Percentiles rank a stretch among this genome's conserved stretches.
Conservation (phyloP, 1,284 basidiomycete species). For the Flammula alnicola region DNA sequence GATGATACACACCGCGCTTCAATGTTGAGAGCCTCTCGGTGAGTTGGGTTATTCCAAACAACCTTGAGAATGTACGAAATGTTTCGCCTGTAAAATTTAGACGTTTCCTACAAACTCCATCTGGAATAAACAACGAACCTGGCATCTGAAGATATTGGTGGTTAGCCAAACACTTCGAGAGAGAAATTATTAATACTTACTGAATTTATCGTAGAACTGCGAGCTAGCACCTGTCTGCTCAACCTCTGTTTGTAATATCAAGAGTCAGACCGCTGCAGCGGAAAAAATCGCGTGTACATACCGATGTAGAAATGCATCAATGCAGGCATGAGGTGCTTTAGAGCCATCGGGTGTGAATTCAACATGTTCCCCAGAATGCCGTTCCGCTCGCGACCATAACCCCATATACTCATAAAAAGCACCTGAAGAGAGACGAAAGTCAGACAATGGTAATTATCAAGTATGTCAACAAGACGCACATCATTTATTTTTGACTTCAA, state of each 20-base stretch:
- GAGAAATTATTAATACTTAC: conserved; percentile 51
- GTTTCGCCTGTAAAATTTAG: conserved; percentile 60
- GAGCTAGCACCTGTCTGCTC: conserved; percentile 97
- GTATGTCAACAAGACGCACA: conserved; percentile 44
- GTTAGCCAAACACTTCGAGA: conserved; percentile 8
- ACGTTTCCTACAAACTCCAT: conserved; percentile 1
- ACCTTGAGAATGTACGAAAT: conserved; percentile 86
- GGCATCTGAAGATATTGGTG: conserved; percentile 49
- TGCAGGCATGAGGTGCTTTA: conserved; percentile 90
- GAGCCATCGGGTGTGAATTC: conserved; percentile 84
- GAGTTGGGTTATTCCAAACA: conserved; percentile 88
- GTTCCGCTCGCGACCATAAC: conserved; percentile 74
- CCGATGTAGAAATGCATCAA: conserved; percentile 97
- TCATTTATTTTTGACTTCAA: conserved; percentile 98
- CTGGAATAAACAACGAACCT: conserved; percentile 39
- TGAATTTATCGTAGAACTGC: conserved; percentile 98
- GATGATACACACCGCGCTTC: conserved; percentile 68
- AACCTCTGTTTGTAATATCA: conserved; percentile 66
- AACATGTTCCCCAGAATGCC: conserved; percentile 85
- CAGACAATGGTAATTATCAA: background rate
- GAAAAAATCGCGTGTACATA: conserved; percentile 36
- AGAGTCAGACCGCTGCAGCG: background rate
- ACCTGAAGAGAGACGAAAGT: conserved; percentile 52
- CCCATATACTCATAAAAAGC: conserved; percentile 82
- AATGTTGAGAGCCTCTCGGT: conserved; percentile 81